Evolutionary conservation across 805 yeast genomes (phyloP), one percentile per base, ranked within the genome.

Genomic region (Tetrapisispora arboricola): DNA sequence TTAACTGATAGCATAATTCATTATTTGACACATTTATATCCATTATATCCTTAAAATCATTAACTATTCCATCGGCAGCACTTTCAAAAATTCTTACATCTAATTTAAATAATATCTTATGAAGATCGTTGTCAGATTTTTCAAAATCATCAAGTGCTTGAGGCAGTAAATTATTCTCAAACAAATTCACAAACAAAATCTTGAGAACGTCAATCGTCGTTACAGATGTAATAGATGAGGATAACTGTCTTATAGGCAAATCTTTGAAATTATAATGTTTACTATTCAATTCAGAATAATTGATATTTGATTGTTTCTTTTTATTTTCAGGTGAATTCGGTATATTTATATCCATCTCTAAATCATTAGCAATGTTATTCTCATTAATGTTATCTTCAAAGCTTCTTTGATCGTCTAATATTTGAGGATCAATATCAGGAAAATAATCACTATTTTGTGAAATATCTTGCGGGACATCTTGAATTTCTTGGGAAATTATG

Each of bases 21-120:
- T 58, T 57, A 33, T 58, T 60, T 2, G 63, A 60, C 20, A 51
- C 26, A 44, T 57, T 54, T 20, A 58, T 53, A 36, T 58, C 64
- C 19, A 50, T 37, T 10, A 58, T 53, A 40, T 58, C 62, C n/a
- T 43, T 41, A 13, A 60, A 42, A 38, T 60, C 64, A 28, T 44
- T 44, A 4, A 40, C 36, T 16, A 55, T 38, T 16, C 43, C 45
- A 12, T 51, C 44, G 15, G 45, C n/a, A 17, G 56, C 38, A 6
- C 44, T 36, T 38, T 47, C 46, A 30, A 57, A 54, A 8, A 58
- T 48, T 26, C 51, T 47, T 20, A 51, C 43, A 41, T 60, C 64
- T 20, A 60, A 38, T 40, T 56, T 54, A 37, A 48, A 51, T 44
- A 47, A 39, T 40, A 59, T 33, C 37, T 51, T 53, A 9, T 46